Conservation (phyloP, 2,329 filamentous ascomycete genomes). For the Phaeosphaeria sp. region DNA sequence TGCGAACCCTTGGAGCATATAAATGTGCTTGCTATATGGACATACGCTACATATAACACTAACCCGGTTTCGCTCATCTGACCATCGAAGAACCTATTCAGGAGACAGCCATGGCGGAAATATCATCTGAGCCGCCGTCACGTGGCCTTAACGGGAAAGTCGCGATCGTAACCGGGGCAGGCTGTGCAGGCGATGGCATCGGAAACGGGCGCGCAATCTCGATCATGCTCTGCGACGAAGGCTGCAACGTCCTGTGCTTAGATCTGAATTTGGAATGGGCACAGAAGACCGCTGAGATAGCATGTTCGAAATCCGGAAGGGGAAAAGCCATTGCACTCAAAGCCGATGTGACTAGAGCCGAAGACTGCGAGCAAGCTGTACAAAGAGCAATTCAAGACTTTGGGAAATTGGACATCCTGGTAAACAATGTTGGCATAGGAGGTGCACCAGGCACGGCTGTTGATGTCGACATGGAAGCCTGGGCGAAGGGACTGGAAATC, state of each 20-base stretch:
- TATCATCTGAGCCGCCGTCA: slow-evolving; percentile 37
- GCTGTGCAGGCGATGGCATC: slow-evolving; percentile 63
- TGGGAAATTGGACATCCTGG: slow-evolving; percentile 66
- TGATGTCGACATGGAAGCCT: slow-evolving; percentile 66
- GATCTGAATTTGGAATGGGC: slow-evolving; percentile 61
- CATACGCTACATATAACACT: no score
- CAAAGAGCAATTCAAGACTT: slow-evolving; percentile 55
- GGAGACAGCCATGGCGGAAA: slow-evolving; percentile 16
- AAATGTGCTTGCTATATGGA: no score
- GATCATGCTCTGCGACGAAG: slow-evolving; percentile 66
- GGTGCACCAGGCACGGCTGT: slow-evolving; percentile 67
- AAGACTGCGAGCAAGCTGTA: slow-evolving; percentile 58
- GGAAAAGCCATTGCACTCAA: slow-evolving; percentile 52
- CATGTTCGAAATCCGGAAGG: slow-evolving; percentile 46
- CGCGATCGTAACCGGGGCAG: slow-evolving; percentile 67
- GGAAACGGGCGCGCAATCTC: slow-evolving; percentile 67
- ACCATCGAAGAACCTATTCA: no score
- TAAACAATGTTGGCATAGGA: slow-evolving; percentile 70
- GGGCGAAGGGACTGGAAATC: slow-evolving; percentile 64
- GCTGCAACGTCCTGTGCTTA: slow-evolving; percentile 65
- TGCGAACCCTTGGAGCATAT: no score
- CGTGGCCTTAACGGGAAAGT: slow-evolving; percentile 53
- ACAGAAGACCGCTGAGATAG: slow-evolving; percentile 62
- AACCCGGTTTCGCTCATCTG: no score
- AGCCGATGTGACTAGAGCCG: slow-evolving; percentile 63